A percentile compares a stretch with the other conserved stretches of the same genome.
phyloP scores from a whole-genome alignment of 345 rosid genomes.

The Schrenkiella parvula region DNA sequence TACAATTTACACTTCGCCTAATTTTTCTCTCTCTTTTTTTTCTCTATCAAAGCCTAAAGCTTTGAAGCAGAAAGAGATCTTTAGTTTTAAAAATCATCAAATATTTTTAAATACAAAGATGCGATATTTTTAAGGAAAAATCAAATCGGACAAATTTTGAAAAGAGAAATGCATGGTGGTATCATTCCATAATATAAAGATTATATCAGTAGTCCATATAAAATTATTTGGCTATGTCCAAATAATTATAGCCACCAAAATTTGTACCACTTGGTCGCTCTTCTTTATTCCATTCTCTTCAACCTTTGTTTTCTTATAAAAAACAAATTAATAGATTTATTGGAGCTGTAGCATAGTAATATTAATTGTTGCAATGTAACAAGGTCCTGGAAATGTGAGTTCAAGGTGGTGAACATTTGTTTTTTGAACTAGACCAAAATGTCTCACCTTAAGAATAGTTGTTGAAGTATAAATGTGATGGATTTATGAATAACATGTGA shows the following conservation, averaged over 20 bases:
- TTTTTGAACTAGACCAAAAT: too few relatives aligned
- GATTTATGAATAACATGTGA: background rate
- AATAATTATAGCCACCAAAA: slow-evolving; percentile 43
- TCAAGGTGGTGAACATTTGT: background rate
- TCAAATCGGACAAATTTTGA: slow-evolving; percentile 6
- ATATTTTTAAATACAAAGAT: background rate
- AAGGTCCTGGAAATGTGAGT: background rate
- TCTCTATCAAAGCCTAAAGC: background rate
- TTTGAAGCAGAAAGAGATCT: background rate
- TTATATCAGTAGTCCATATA: background rate
- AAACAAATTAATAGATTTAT: background rate
- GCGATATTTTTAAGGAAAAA: slow-evolving; percentile 24
- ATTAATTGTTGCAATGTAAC: background rate
- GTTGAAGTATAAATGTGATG: background rate
- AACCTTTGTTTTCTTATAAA: background rate
- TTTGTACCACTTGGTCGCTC: slow-evolving; percentile 28
- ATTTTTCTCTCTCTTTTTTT: background rate
- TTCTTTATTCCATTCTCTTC: slow-evolving; percentile 39
- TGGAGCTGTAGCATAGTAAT: background rate
- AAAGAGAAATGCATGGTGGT: slow-evolving; percentile 22
- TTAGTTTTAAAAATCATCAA: background rate
- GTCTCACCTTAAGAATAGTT: background rate
- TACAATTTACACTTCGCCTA: background rate
- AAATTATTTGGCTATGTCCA: slow-evolving; percentile 1
- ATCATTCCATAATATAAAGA: slow-evolving; percentile 24